Conservation (phyloP, 73 alveolate species). For the Paramecium pentaurelia region DNA sequence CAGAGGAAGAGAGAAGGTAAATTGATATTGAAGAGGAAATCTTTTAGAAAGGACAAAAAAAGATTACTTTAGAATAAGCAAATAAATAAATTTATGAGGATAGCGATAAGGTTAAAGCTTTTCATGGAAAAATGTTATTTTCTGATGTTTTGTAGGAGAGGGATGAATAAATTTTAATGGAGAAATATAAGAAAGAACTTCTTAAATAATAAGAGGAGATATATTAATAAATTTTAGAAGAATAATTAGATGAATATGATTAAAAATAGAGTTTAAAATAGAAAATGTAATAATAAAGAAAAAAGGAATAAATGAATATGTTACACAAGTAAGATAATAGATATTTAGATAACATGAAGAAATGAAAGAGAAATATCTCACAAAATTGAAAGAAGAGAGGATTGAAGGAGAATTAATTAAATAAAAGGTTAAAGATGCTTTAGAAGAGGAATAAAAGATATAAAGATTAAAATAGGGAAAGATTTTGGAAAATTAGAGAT, state of each 20-base stretch:
- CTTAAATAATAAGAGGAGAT: not conserved
- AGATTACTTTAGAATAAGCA: not conserved
- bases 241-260: not conserved
- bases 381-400: not conserved
- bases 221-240: not conserved
- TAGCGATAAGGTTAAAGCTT: not conserved
- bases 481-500: not conserved
- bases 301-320: not conserved
- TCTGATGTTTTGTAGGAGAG: constrained; percentile 25
- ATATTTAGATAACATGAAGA: not conserved
- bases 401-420: constrained; percentile 42
- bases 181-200: not conserved
- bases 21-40: not conserved
- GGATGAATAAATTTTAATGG: not conserved
- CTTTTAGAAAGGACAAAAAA: not conserved
- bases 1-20: constrained; percentile 27
- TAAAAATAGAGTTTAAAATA: not conserved
- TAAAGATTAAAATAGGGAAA: not conserved
- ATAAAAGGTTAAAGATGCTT: not conserved
- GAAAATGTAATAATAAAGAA: not conserved
- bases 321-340: not conserved
- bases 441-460: not conserved
- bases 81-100: constrained; percentile 11
- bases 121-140: not conserved
- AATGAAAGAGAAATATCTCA: not conserved